These are phyloP conservation scores for Nemania abortiva DNA, from an alignment of 2,329 filamentous ascomycete genomes.

Conservation along the genomic window DNA sequence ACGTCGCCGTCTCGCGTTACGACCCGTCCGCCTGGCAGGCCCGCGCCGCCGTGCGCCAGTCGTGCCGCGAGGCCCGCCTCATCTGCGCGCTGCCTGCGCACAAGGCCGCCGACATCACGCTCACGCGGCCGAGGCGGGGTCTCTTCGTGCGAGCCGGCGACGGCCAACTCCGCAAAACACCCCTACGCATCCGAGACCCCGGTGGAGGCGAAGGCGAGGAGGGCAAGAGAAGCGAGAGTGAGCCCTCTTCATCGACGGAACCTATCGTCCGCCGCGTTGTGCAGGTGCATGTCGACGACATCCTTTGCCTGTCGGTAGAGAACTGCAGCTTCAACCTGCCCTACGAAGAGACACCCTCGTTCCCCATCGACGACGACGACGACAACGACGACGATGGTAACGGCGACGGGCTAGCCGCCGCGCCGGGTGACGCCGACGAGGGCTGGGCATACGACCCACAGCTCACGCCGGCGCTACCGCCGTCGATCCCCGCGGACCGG, in stretches of 20 bases:
- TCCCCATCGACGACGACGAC: conserved; percentile 19
- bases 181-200: conserved; percentile 7
- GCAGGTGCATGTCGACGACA: conserved; percentile 45
- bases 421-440: conserved; percentile 24
- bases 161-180: conserved; percentile 43
- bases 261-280: conserved; percentile 43
- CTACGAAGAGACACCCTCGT: conserved; percentile 42
- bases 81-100: conserved; percentile 42
- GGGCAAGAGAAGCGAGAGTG: too few relatives aligned
- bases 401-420: neutral
- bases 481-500: conserved; percentile 35
- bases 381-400: neutral
- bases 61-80: conserved; percentile 49
- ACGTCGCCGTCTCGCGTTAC: conserved; percentile 46
- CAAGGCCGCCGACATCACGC: conserved; percentile 40
- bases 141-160: conserved; percentile 49
- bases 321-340: conserved; percentile 53
- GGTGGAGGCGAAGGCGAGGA: neutral
- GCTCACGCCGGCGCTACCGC: conserved; percentile 41
- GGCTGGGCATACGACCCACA: conserved; percentile 51
- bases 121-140: conserved; percentile 48
- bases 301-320: conserved; percentile 49
- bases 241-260: conserved; percentile 25
- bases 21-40: conserved; percentile 51
- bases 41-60: conserved; percentile 41